A percentile compares a stretch with the other conserved stretches of the same genome.
phyloP scores from a whole-genome alignment of 78 protist genomes.

The Thecamonas trahens region DNA sequence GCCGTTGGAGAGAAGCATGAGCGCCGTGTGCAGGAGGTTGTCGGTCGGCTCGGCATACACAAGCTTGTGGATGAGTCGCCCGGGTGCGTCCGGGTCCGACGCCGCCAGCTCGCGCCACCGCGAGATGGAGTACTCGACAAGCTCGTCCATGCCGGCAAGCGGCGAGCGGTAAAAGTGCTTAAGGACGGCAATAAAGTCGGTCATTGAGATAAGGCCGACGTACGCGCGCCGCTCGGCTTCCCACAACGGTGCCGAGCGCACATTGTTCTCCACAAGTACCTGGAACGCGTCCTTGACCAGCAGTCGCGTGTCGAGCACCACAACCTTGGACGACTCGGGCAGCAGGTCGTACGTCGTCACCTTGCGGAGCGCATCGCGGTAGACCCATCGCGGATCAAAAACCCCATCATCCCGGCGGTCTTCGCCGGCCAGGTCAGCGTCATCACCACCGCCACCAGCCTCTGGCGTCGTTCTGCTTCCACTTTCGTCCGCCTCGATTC shows the following conservation, averaged over 20 bases:
- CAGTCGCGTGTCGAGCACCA: slow-evolving; percentile 37
- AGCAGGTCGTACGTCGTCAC: slow-evolving; percentile 34
- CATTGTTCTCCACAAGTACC: slow-evolving; percentile 34
- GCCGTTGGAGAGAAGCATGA: not conserved
- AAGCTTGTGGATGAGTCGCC: not conserved
- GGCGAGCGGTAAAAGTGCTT: slow-evolving; percentile 14
- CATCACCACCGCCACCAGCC: too few relatives aligned
- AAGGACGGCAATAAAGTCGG: slow-evolving; percentile 51
- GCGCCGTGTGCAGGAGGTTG: slow-evolving; percentile 2
- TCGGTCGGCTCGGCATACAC: slow-evolving; percentile 19
- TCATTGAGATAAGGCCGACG: slow-evolving; percentile 52
- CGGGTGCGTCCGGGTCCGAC: not conserved
- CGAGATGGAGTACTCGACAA: slow-evolving; percentile 32
- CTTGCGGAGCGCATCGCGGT: not conserved
- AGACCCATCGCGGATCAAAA: too few relatives aligned
- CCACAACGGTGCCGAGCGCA: slow-evolving; percentile 54
- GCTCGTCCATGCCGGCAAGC: not conserved
- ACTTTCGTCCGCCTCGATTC: too few relatives aligned
- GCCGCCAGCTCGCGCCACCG: slow-evolving; percentile 30
- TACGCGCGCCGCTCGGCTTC: slow-evolving; percentile 6
- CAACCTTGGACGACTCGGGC: slow-evolving; percentile 32
- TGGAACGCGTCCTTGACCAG: slow-evolving; percentile 35
- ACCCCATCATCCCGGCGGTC: too few relatives aligned
- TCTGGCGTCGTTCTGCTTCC: too few relatives aligned
- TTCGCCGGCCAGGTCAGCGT: too few relatives aligned